These are phyloP conservation scores for Spinacia oleracea DNA, from an alignment of 179 eudicot genomes.

Conservation along the genomic window DNA sequence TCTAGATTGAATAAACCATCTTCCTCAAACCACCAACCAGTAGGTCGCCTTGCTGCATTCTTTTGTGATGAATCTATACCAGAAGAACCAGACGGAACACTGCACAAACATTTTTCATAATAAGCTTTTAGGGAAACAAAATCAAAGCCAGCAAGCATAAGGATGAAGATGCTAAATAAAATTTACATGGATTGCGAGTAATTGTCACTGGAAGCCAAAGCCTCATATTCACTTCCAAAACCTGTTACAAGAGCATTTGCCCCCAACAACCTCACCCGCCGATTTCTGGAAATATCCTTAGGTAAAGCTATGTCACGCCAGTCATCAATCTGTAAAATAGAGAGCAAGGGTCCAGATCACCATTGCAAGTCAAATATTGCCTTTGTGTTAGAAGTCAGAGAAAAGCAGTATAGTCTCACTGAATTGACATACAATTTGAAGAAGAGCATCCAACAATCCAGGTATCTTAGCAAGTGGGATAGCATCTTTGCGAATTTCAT, in stretches of 20 bases:
- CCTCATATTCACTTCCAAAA: conserved; percentile 79
- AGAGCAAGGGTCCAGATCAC: conserved; percentile 6
- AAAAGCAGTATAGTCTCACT: background rate
- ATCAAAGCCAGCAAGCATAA: background rate
- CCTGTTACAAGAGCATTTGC: conserved; percentile 81
- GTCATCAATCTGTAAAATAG: conserved; percentile 74
- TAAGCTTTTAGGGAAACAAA: conserved; percentile 18
- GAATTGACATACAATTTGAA: conserved; percentile 76
- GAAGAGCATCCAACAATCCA: conserved; percentile 92
- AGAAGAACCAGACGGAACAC: conserved; percentile 54
- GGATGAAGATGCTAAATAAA: background rate
- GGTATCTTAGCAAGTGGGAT: conserved; percentile 90
- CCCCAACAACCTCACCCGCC: conserved; percentile 73
- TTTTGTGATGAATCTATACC: conserved; percentile 58
- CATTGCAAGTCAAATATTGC: background rate
- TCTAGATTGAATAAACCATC: conserved; percentile 92
- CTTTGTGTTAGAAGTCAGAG: background rate
- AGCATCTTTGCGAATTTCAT: conserved; percentile 89
- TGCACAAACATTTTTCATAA: conserved; percentile 32
- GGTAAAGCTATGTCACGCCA: conserved; percentile 96
- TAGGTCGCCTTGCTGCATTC: conserved; percentile 43
- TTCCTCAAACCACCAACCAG: conserved; percentile 93
- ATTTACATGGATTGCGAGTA: conserved; percentile 51
- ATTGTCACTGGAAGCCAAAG: conserved; percentile 47
- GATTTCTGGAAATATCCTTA: conserved; percentile 60